Evolutionary conservation across 495 filamentous ascomycete species (phyloP), one percentile per base, ranked within the genome.

Genomic region (Patellaria atrata): DNA sequence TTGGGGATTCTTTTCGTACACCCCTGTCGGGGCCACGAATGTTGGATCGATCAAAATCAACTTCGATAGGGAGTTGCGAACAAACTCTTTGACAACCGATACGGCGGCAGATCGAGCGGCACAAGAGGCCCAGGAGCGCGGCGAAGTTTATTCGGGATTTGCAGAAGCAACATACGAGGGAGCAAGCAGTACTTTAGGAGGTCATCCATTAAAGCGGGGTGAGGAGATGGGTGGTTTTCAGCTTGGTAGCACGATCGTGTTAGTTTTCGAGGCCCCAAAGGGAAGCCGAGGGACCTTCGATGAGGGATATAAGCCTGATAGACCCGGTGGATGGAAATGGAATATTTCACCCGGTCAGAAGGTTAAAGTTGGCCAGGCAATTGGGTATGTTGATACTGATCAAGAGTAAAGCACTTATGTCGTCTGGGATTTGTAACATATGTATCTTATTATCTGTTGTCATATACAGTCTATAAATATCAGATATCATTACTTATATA

Each of bases 161-260:
- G 74, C 77, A 1, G 91, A 96, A 59, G 89, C 89, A 4, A 87
- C 78, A 11, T 99, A 96, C 49, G 72, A 66, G 37, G 67, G 67
- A 13, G 82, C 86, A 4, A 89, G 79, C 56, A 50, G 58, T 8
- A 67, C 92, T 1, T 65, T 99, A 2, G 70, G 74, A 16, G 89
- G 89, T 8, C 73, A 94, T 53, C 77, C 89, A 7, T 57, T 96
- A 38, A 65, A 74, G 29, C 68, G 83, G 24, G 89, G 89, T 16
- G 86, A 91, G 43, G 91, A 99, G 57, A 94, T 99, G 82, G 89
- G 89, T 16, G 89, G 89, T 0, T 99, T 99, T 58, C 84, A 89
- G 62, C 65, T 99, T 14, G 89, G 89, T 15, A 94, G 86, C 53
- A 86, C 87, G 0, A 78, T 99, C 39, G 89, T 99, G 22, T 62